Percentiles rank a stretch among this genome's conserved stretches.
Evolutionary conservation across 495 filamentous ascomycete genomes (phyloP).

Genomic region (Talaromyces wortmannii): DNA sequence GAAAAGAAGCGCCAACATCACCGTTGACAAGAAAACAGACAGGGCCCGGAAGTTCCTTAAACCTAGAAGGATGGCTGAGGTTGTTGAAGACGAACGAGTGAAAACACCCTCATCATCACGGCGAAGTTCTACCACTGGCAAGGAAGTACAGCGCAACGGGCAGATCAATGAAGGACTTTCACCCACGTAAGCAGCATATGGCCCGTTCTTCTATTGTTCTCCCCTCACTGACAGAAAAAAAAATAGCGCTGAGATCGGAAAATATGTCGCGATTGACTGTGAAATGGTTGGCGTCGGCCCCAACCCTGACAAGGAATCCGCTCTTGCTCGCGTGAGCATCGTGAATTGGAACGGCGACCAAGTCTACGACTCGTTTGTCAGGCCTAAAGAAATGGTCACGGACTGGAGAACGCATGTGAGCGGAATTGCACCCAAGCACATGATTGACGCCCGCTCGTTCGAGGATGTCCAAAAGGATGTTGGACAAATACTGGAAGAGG

Average conservation of each 20-base stretch:
- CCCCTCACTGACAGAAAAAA: slow-evolving; percentile 6
- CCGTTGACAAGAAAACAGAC: not conserved
- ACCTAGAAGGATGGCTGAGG: slow-evolving; percentile 8
- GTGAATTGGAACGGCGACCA: slow-evolving; percentile 90
- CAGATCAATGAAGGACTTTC: slow-evolving; percentile 48
- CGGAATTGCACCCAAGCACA: slow-evolving; percentile 66
- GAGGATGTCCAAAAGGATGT: slow-evolving; percentile 69
- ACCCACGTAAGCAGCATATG: slow-evolving; percentile 24
- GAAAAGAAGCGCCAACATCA: slow-evolving; percentile 10
- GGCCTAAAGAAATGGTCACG: slow-evolving; percentile 65
- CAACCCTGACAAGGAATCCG: slow-evolving; percentile 54
- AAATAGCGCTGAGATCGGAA: slow-evolving; percentile 55
- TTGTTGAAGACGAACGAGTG: not conserved
- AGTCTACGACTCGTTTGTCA: slow-evolving; percentile 86
- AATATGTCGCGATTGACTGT: slow-evolving; percentile 90
- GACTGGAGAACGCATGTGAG: slow-evolving; percentile 85
- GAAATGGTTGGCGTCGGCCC: slow-evolving; percentile 95
- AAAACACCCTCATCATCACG: slow-evolving; percentile 5
- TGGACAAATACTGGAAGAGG: slow-evolving; percentile 59
- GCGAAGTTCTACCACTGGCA: slow-evolving; percentile 18
- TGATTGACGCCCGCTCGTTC: slow-evolving; percentile 61
- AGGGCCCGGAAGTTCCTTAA: slow-evolving; percentile 3
- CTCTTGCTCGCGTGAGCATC: slow-evolving; percentile 75
- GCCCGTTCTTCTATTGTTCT: not conserved
- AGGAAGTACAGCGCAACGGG: slow-evolving; percentile 12